Evolutionary conservation across 2,329 filamentous ascomycete species (phyloP).

Genomic region (Fusarium sp.): DNA sequence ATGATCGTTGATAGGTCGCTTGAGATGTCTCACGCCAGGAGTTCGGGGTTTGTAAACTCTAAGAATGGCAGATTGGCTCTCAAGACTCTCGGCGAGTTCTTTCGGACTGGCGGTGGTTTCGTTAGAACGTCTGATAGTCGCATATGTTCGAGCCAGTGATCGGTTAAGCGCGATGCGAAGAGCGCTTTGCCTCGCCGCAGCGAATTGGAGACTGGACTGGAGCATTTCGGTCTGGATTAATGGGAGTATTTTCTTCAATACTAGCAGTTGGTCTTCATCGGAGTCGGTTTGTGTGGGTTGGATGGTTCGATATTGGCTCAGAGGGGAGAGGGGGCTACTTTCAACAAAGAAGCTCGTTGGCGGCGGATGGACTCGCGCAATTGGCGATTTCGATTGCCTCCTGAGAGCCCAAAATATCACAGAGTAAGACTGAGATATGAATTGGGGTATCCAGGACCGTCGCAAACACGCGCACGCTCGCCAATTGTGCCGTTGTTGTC

Average conservation of each 20-base stretch:
- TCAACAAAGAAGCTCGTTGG: constrained; percentile 23
- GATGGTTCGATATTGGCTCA: constrained; percentile 33
- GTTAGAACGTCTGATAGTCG: constrained; percentile 46
- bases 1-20: constrained; percentile 94
- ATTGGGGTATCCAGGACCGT: constrained; percentile 30
- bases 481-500: constrained; percentile 33
- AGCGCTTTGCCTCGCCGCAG: constrained; percentile 48
- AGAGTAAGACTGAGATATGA: constrained; percentile 7
- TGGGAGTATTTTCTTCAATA: neutral
- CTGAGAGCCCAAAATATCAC: constrained; percentile 23
- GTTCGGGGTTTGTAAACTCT: constrained; percentile 94
- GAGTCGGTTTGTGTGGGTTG: constrained; percentile 10
- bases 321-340: constrained; percentile 29
- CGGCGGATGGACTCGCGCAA: constrained; percentile 10
- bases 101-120: constrained; percentile 38
- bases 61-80: constrained; percentile 63
- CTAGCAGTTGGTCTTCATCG: constrained; percentile 35
- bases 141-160: constrained; percentile 50
- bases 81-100: constrained; percentile 46
- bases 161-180: constrained; percentile 49
- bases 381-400: constrained; percentile 23
- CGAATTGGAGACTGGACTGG: constrained; percentile 49
- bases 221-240: constrained; percentile 48
- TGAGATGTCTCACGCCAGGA: constrained; percentile 91
- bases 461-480: constrained; percentile 36